Conservation (phyloP, 345 rosid species). For the Corymbia maculata region DNA sequence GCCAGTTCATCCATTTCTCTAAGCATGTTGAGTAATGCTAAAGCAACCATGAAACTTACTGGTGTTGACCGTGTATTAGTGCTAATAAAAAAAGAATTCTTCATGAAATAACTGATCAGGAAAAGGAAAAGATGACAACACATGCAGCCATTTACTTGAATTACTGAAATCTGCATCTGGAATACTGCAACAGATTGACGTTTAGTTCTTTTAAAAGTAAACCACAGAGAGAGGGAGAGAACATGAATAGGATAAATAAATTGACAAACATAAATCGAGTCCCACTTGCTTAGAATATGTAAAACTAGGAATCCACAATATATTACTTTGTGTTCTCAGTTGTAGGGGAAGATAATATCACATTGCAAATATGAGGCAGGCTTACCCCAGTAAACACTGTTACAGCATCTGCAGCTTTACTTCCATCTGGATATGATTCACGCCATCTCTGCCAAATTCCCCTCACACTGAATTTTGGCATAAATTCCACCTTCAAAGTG, state of each 20-base stretch:
- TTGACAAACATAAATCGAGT: not conserved
- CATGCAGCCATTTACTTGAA: not conserved
- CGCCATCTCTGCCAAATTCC: slow-evolving; percentile 95
- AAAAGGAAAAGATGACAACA: not conserved
- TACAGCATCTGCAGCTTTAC: slow-evolving; percentile 39
- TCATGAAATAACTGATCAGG: not conserved
- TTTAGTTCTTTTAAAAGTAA: not conserved
- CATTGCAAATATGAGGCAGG: not conserved
- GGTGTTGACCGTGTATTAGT: not conserved
- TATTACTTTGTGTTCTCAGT: not conserved
- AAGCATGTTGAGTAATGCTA: not conserved
- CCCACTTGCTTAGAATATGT: not conserved
- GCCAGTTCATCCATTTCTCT: not conserved
- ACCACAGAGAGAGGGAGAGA: not conserved
- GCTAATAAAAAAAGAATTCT: not conserved
- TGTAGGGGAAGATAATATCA: not conserved
- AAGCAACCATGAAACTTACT: not conserved
- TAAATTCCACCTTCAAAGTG: slow-evolving; percentile 75
- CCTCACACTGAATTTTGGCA: slow-evolving; percentile 91
- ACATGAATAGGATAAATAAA: not conserved
- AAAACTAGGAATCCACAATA: not conserved
- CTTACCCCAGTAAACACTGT: slow-evolving; percentile 96
- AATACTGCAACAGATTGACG: not conserved
- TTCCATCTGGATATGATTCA: slow-evolving; percentile 71
- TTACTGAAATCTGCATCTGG: not conserved